Percentiles rank a stretch among this genome's conserved stretches.
Conservation (phyloP, 192 early-diverging fungal species). For the Backusella liffmaniae region DNA sequence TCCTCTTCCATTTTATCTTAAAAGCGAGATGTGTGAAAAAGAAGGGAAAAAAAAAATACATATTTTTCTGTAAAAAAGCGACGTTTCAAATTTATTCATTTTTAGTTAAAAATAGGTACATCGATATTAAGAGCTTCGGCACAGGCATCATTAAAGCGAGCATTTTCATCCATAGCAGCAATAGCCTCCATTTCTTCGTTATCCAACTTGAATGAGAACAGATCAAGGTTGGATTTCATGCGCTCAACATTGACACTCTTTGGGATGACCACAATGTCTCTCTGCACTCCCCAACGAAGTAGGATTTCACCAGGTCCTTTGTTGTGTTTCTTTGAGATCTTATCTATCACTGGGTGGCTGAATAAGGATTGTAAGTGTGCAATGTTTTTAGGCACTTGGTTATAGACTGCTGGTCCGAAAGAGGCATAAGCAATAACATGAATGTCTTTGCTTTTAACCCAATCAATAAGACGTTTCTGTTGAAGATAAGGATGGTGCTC, state of each 20-base stretch:
- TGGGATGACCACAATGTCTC: conserved; percentile 64
- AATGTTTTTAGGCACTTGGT: conserved; percentile 13
- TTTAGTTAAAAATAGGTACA: conserved; percentile 45
- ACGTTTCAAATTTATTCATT: not conserved
- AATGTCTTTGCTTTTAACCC: conserved; percentile 52
- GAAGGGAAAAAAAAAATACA: too few species aligned
- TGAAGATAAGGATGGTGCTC: conserved; percentile 75
- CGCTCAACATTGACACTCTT: conserved; percentile 56
- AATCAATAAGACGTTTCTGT: conserved; percentile 61
- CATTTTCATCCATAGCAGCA: conserved; percentile 37
- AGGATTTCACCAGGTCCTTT: conserved; percentile 58
- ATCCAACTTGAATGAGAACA: conserved; percentile 44
- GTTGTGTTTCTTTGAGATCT: conserved; percentile 50
- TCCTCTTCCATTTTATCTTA: not conserved
- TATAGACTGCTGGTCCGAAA: conserved; percentile 49
- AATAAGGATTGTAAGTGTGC: conserved; percentile 41
- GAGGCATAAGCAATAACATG: conserved; percentile 72
- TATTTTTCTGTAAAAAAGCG: too few species aligned
- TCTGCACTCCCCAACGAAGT: conserved; percentile 64
- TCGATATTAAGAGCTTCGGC: conserved; percentile 32
- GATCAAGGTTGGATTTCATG: conserved; percentile 53
- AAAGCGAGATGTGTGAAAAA: too few species aligned
- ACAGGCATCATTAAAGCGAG: conserved; percentile 46
- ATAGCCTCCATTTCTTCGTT: conserved; percentile 48
- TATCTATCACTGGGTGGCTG: conserved; percentile 41